phyloP scores from a whole-genome alignment of 768 basidiomycete species.

The Clavaria fumosa region DNA sequence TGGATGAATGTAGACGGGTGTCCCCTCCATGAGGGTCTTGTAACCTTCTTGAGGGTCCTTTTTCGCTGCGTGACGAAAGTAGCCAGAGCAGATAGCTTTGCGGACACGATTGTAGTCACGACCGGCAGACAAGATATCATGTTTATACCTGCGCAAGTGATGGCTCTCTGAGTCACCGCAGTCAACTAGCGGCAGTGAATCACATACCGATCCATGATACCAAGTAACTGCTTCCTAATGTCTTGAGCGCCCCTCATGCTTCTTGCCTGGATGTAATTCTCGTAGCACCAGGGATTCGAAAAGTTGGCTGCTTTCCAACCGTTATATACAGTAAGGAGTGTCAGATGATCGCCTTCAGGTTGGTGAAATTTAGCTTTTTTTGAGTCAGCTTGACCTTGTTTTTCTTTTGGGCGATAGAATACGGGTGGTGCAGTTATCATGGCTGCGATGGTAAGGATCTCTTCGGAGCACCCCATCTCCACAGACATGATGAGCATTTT shows the following conservation, averaged over 20 bases:
- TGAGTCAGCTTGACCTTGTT: slow-evolving; percentile 96
- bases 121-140: slow-evolving; percentile 88
- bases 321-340: slow-evolving; percentile 88
- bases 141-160: slow-evolving; percentile 59
- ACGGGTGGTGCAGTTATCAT: slow-evolving; percentile 96
- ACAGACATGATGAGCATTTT: slow-evolving; percentile 99
- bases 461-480: slow-evolving; percentile 94
- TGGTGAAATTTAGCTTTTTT: slow-evolving; percentile 99
- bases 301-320: slow-evolving; percentile 96
- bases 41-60: slow-evolving; percentile 98
- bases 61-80: slow-evolving; percentile 97
- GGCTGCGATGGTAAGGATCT: slow-evolving; percentile 91
- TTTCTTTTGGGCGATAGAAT: slow-evolving; percentile 99
- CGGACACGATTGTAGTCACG: slow-evolving; percentile 86
- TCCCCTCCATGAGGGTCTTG: slow-evolving; percentile 93
- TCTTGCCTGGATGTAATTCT: slow-evolving; percentile 96
- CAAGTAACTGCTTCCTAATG: slow-evolving; percentile 90
- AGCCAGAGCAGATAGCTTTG: slow-evolving; percentile 92
- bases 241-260: slow-evolving; percentile 97
- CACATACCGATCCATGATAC: slow-evolving; percentile 93
- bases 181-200: not conserved
- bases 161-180: not conserved
- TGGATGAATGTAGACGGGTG: slow-evolving; percentile 98
- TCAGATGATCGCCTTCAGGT: slow-evolving; percentile 93
- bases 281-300: slow-evolving; percentile 98